Base-by-base conservation (phyloP, 768 basidiomycete species). In the Bullera alba region DNA sequence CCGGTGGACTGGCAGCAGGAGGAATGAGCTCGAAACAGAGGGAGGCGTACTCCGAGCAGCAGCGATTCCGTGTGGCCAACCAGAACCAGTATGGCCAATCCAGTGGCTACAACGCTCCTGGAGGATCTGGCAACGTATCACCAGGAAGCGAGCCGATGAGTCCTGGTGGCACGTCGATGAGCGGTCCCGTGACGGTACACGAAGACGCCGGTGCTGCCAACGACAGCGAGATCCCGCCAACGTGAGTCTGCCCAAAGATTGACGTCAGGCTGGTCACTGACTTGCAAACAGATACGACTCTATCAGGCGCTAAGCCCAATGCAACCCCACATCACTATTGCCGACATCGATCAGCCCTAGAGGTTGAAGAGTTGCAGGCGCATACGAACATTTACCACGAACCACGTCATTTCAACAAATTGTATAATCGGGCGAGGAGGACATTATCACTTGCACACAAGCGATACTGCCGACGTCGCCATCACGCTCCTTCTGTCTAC, bases 21-120 rank as follows among this genome's bases (percentile, higher is more conserved):
- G 57, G 45, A 22, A 68, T 68, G 63, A 46, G 49, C 2, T 50
- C 66, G 5, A 72, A 72, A 49, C 65, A 67, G 54, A 32, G 69
- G 17, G 70, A 72, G 50, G 70, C 70, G 17, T 68, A 68, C 37
- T 61, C 63, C 15, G 68, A 72, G 34, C 51, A 53, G 7, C 55
- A 63, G 43, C 46, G 67, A 21, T 56, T 61, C 42, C 42, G 53
- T 19, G 60, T 67, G 5, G 47, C 53, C 17, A 67, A 63, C 37
- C 54, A 63, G 32, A n/a, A n/a, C n/a, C n/a, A n/a, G n/a, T n/a
- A n/a, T 39, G 47, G 35, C 29, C 35, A 4, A 29, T 46, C 45
- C 26, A 8, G 8, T 43, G 42, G 26, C 12, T 25, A 39, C 7
- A 21, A 36, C n/a, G 42, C 26, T 27, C 25, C 32, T 17, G 50